Percentiles rank a stretch among this genome's conserved stretches.
These are phyloP conservation scores for Gracilaria caudata DNA, from an alignment of 23 red algal species.

Conservation along the genomic window DNA sequence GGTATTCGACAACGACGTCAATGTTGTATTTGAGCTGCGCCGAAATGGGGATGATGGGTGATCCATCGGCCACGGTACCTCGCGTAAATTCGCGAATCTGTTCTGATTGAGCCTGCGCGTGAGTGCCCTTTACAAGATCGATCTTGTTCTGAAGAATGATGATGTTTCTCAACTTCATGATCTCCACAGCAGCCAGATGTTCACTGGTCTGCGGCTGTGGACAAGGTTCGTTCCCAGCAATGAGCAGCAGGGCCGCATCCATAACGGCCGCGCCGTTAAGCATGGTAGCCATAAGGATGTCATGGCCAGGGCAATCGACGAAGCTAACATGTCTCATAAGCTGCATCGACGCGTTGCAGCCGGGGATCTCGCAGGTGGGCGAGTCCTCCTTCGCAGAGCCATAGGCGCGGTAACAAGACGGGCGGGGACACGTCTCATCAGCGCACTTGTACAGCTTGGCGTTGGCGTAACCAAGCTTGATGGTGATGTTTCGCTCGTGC, in stretches of 20 bases:
- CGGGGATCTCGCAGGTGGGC: slow-evolving; percentile 81
- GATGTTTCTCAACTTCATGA: slow-evolving; percentile 94
- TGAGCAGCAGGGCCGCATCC: slow-evolving; percentile 97
- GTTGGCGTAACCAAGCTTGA: slow-evolving; percentile 99
- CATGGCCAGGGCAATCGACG: slow-evolving; percentile 99
- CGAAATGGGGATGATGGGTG: slow-evolving; percentile 95
- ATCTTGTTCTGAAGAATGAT: slow-evolving; percentile 99
- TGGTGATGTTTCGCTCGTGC: slow-evolving; percentile 98
- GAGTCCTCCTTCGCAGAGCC: slow-evolving; percentile 87
- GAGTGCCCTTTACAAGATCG: slow-evolving; percentile 93
- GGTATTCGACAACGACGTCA: slow-evolving; percentile 98
- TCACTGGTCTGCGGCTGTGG: slow-evolving; percentile 99
- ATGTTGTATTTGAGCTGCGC: slow-evolving; percentile 99
- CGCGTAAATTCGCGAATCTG: slow-evolving; percentile 93
- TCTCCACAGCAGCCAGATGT: slow-evolving; percentile 97
- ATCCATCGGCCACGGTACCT: slow-evolving; percentile 85
- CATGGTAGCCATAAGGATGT: slow-evolving; percentile 99
- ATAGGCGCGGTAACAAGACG: slow-evolving; percentile 93
- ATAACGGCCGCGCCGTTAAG: slow-evolving; percentile 97
- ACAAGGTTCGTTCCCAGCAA: slow-evolving; percentile 97
- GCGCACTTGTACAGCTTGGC: slow-evolving; percentile 98
- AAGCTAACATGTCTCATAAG: slow-evolving; percentile 93
- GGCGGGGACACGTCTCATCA: slow-evolving; percentile 83
- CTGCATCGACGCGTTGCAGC: slow-evolving; percentile 78
- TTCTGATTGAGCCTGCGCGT: slow-evolving; percentile 88